Evolutionary conservation across 305 asterid genomes (phyloP), one percentile per base, ranked within the genome.

Genomic region (Petunia hybrid): DNA sequence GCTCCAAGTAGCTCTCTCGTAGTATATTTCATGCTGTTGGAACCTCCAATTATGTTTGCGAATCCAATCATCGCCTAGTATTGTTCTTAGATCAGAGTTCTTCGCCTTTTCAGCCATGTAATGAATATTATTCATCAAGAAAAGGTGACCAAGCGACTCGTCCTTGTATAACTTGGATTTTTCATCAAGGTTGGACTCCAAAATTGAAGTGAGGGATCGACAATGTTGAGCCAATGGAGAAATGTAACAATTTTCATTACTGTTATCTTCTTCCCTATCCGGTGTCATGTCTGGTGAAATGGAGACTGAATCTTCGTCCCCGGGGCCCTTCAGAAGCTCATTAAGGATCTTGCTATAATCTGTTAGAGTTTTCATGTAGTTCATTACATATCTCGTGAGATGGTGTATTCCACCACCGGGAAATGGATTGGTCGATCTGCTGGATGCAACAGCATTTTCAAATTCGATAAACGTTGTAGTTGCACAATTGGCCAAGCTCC

Each of bases 1-100:
- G 91, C 97, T 94, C 99, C 99, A 95, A 3, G 97, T 90, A 5
- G 97, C 94, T 62, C 97, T 83, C 85, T 94, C 97, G 48, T 94
- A 95, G 78, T 86, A 87, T 97, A 92, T 91, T 1, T 98, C 98
- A 9, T 87, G 86, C 81, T 91, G 93, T 85, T 94, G 99, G 83
- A 95, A 91, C 59, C 92, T 91, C 97, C 98, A 83, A 60, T 91
- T 95, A 12, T 81, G 97, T 83, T 89, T 92, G 82, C 94, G 85
- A 39, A 95, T 92, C 98, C 97, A 95, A 4, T 84, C 91, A 46
- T 93, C 98, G 1, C 98, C 97, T 0, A 95, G 63, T 5, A 91
- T 87, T 8, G 85, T 86, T 57, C 95, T 87, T 10, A 95, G 87
- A 82, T 91, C 97, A 0, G 97, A 89, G 1, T 75, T 81, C 83